Conservation (phyloP, 176 grass and related monocot species). For the Guadua angustifolia region DNA sequence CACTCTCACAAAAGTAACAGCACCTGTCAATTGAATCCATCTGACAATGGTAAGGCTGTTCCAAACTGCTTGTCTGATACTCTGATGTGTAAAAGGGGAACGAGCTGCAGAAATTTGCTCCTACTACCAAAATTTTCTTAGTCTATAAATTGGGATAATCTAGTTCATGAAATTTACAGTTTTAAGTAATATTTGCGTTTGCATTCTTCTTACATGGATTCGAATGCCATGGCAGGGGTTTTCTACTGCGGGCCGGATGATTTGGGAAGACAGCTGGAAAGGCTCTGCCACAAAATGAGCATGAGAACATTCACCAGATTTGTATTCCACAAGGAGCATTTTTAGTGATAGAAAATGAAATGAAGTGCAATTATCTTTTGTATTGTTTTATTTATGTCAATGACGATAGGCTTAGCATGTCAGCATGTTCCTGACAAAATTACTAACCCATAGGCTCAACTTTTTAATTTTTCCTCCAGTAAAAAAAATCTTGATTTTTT, state of each 20-base stretch:
- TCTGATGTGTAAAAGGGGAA: no score
- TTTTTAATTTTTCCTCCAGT: neutral
- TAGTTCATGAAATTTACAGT: neutral
- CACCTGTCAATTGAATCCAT: neutral
- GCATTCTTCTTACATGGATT: neutral
- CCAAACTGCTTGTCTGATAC: neutral
- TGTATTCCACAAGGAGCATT: slow-evolving; percentile 66
- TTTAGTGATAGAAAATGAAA: slow-evolving; percentile 21
- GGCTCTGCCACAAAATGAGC: slow-evolving; percentile 52
- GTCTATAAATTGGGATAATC: neutral
- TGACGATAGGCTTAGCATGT: neutral
- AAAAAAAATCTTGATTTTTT: neutral
- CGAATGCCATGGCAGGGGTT: slow-evolving; percentile 48
- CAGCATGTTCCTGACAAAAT: neutral
- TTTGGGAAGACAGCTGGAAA: slow-evolving; percentile 53
- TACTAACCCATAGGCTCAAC: neutral
- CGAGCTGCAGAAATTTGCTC: no score
- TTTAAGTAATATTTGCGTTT: neutral
- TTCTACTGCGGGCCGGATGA: slow-evolving; percentile 59
- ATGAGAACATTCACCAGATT: slow-evolving; percentile 50
- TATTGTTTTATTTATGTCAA: neutral
- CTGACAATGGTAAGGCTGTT: neutral
- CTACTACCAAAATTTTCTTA: no score
- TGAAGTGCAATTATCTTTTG: neutral
- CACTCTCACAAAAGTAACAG: neutral